These are phyloP conservation scores for Sphagnum magellanicum DNA, from an alignment of 228 moss, liverwort and hornwort species.

Conservation along the genomic window DNA sequence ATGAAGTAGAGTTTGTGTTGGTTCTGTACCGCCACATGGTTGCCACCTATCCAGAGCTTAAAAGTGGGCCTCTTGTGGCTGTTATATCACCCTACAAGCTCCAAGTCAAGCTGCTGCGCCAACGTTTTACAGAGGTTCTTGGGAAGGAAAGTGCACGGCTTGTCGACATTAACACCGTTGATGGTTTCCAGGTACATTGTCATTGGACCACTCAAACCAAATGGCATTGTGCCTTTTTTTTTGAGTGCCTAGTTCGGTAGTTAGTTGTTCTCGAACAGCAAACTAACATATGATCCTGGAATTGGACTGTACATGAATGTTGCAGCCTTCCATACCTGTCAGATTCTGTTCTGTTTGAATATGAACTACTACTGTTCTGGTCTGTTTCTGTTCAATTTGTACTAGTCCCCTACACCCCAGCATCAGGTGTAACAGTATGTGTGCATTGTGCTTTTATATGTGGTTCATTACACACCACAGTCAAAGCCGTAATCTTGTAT, in stretches of 20 bases:
- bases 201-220: background rate
- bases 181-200: slow-evolving; percentile 87
- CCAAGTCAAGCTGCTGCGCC: slow-evolving; percentile 91
- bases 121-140: slow-evolving; percentile 72
- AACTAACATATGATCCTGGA: background rate
- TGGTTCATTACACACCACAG: no score
- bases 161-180: slow-evolving; percentile 92
- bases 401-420: background rate
- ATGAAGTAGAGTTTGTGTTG: slow-evolving; percentile 89
- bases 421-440: background rate
- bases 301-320: no score
- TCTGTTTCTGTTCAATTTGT: background rate
- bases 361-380: no score
- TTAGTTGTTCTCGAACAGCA: background rate
- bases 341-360: no score
- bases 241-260: no score
- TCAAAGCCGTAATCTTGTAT: background rate
- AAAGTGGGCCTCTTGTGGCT: slow-evolving; percentile 68
- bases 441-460: no score
- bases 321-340: no score
- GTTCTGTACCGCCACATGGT: slow-evolving; percentile 80
- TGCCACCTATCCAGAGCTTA: slow-evolving; percentile 69
- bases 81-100: slow-evolving; percentile 98
- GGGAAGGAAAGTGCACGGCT: slow-evolving; percentile 82
- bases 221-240: no score